phyloP scores from a whole-genome alignment of 805 yeast genomes.

The Zygosaccharomyces bisporus region DNA sequence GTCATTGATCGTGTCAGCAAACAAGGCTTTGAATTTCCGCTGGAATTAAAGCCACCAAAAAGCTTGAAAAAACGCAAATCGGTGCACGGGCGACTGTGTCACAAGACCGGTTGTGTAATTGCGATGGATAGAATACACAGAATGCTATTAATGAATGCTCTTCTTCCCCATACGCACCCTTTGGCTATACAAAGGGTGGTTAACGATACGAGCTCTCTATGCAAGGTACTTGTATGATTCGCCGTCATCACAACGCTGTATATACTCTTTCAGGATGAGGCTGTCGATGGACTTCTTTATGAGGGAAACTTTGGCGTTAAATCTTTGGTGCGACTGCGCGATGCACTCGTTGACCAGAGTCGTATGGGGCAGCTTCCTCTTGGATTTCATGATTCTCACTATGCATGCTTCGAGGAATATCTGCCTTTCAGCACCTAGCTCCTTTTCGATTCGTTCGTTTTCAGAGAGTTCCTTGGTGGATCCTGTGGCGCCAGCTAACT shows the following conservation, averaged over 20 bases:
- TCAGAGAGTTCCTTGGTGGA: conserved; percentile 48
- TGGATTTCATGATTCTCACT: conserved; percentile 94
- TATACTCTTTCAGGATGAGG: conserved; percentile 80
- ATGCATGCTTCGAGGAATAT: conserved; percentile 87
- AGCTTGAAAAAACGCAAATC: conserved; percentile 2
- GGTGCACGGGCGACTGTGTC: conserved; percentile 9
- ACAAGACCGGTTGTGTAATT: conserved; percentile 6
- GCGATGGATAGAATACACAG: conserved; percentile 4
- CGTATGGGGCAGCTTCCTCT: conserved; percentile 74
- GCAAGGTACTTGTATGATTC: conserved; percentile 80
- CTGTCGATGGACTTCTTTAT: conserved; percentile 82
- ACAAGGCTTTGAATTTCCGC: conserved; percentile 3
- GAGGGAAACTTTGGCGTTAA: conserved; percentile 80
- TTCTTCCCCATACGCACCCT: too few relatives aligned
- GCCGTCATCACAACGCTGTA: conserved; percentile 69
- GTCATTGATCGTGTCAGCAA: not conserved
- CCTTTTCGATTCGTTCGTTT: conserved; percentile 64
- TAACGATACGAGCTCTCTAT: conserved; percentile 25
- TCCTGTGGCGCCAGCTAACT: conserved; percentile 12
- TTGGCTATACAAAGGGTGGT: not conserved
- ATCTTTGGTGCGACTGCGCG: conserved; percentile 74
- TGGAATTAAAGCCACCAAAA: conserved; percentile 3
- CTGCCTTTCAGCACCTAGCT: conserved; percentile 81
- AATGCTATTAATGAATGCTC: not conserved
- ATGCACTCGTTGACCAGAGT: conserved; percentile 82